Conservation (phyloP, 331 rosid species). For the Quercus phellos region DNA sequence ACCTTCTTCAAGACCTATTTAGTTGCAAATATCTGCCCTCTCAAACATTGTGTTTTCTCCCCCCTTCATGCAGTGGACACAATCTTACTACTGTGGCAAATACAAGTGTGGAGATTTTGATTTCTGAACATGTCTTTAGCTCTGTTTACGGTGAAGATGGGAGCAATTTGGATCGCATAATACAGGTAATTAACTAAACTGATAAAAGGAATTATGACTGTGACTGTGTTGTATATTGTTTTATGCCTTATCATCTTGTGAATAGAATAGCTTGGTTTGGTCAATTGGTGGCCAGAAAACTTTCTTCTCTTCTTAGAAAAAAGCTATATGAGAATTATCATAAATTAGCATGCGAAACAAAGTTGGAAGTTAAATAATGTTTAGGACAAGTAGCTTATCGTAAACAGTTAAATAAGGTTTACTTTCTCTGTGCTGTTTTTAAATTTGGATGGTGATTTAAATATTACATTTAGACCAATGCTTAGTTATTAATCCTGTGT, state of each 20-base stretch:
- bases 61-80: slow-evolving; percentile 34
- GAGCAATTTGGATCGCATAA: slow-evolving; percentile 45
- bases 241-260: neutral
- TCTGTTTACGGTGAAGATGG: slow-evolving; percentile 66
- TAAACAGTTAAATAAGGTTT: neutral
- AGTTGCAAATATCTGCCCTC: slow-evolving; percentile 9
- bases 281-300: slow-evolving; percentile 4
- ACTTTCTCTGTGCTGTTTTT: neutral
- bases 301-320: neutral
- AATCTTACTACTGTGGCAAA: slow-evolving; percentile 54
- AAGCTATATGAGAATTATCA: neutral
- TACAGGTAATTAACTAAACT: slow-evolving; percentile 37
- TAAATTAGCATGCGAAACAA: neutral
- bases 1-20: neutral
- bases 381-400: neutral
- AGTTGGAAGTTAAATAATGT: neutral
- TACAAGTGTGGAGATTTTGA: slow-evolving; percentile 53
- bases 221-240: neutral
- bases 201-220: neutral
- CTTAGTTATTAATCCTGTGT: neutral
- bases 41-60: neutral
- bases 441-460: neutral
- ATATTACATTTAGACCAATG: neutral
- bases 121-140: slow-evolving; percentile 47
- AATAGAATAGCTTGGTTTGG: neutral